Evolutionary conservation across 1,139 yeast genomes (phyloP).

Genomic region (Saccharomyces hybrid): DNA sequence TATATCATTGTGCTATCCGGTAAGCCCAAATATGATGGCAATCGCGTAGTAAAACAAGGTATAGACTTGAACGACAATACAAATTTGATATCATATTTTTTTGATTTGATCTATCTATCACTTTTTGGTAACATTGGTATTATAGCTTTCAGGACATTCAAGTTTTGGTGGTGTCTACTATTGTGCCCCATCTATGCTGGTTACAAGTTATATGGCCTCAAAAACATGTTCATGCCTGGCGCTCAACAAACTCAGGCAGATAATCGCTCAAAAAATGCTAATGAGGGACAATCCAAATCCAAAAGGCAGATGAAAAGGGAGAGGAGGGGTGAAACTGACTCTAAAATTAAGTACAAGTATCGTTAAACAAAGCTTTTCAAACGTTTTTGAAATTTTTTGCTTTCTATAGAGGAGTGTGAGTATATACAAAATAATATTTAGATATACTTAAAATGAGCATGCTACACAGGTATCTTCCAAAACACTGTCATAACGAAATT

Average conservation of each 20-base stretch:
- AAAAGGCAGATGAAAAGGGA: slow-evolving; percentile 32
- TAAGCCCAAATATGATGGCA: slow-evolving; percentile 22
- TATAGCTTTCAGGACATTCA: slow-evolving; percentile 22
- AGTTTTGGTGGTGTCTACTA: slow-evolving; percentile 20
- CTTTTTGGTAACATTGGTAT: slow-evolving; percentile 23
- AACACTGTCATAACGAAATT: slow-evolving; percentile 14
- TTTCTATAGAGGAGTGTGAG: neutral
- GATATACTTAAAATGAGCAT: slow-evolving; percentile 3
- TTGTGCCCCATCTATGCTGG: slow-evolving; percentile 22
- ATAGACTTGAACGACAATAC: slow-evolving; percentile 22
- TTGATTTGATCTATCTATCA: slow-evolving; percentile 29
- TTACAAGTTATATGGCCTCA: slow-evolving; percentile 24
- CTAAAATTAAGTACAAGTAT: slow-evolving; percentile 20
- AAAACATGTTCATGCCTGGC: slow-evolving; percentile 14
- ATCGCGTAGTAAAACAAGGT: slow-evolving; percentile 20
- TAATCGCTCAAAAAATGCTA: slow-evolving; percentile 5
- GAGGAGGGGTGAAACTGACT: slow-evolving; percentile 26
- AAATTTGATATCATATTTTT: slow-evolving; percentile 27
- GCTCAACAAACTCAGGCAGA: neutral
- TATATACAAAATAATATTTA: slow-evolving; percentile 1
- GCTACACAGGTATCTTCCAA: slow-evolving; percentile 9
- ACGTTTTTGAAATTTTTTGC: neutral
- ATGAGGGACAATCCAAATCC: slow-evolving; percentile 16
- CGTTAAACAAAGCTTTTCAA: neutral
- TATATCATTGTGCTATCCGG: slow-evolving; percentile 26